Base-by-base conservation (phyloP, 768 basidiomycete genomes). In the Termitomyces titanicus region DNA sequence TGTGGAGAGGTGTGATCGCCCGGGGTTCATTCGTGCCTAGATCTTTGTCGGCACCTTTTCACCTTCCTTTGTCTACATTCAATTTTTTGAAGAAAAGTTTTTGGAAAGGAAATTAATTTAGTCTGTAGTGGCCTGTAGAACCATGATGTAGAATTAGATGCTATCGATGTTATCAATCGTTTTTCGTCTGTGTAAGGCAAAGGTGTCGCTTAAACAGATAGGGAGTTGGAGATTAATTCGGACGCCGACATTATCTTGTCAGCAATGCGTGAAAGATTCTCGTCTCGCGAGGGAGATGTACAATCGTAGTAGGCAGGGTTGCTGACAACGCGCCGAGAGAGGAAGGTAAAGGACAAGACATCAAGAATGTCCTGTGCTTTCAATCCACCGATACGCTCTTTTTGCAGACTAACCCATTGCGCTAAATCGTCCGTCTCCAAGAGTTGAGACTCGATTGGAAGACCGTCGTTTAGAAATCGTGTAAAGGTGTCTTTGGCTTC, bases 291-390 rank as follows among this genome's bases (percentile, higher is more conserved):
- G 27, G 65, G 72, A 2, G 72, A 68, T 15, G 66, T 58, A 51
- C 81, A 76, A 50, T 86, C 88, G 64, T 98, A 98, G 71, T 90
- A 98, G 0, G 82, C 80, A 13, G 96, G 92, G 70, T 98, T 98
- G 56, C 76, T 84, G 55, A 73, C 74, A 55, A 92, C 70, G 57
- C 95, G 79, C 42, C 79, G 77, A 5, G 84, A 78, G 31, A 96
- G 78, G 72, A 89, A 94, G 22, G 93, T 92, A 69, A 86, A 94
- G 0, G 88, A 86, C 34, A 98, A 71, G 17, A 79, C 72, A 63
- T 95, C 92, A 56, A 94, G 78, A 24, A 84, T 73, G 57, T 89
- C 84, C 64, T 92, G 86, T 62, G 80, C 85, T 55, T 71, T 70
- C 45, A 71, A 62, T 62, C 83, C 75, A 31, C 61, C 65, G 5